Percentiles rank a stretch among this genome's conserved stretches.
Conservation (phyloP, 345 rosid genomes). For the Sonneratia alba region DNA sequence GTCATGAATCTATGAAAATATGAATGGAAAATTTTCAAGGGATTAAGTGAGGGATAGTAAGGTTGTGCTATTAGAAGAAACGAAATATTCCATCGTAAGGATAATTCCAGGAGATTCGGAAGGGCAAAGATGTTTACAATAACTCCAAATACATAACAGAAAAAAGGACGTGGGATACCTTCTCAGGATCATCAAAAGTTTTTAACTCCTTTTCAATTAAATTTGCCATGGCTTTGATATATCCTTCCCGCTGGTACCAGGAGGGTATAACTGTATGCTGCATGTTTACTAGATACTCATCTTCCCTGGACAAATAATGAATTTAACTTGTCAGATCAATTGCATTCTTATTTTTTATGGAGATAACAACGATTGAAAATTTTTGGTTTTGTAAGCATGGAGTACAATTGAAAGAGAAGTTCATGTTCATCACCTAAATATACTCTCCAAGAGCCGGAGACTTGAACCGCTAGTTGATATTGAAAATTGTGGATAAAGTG, state of each 20-base stretch:
- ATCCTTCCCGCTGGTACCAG: slow-evolving; percentile 99
- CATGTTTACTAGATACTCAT: slow-evolving; percentile 96
- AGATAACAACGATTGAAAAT: not conserved
- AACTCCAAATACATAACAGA: not conserved
- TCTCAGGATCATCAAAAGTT: slow-evolving; percentile 54
- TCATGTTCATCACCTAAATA: slow-evolving; percentile 56
- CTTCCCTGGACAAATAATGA: slow-evolving; percentile 53
- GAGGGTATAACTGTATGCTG: slow-evolving; percentile 98
- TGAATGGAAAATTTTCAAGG: not conserved
- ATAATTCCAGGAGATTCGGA: not conserved
- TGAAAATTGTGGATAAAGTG: slow-evolving; percentile 97
- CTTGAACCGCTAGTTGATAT: slow-evolving; percentile 99
- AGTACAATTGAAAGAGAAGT: not conserved
- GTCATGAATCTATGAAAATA: not conserved
- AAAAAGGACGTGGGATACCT: slow-evolving; percentile 33
- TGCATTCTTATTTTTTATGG: slow-evolving; percentile 1
- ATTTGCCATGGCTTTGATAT: slow-evolving; percentile 78
- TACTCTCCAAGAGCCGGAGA: slow-evolving; percentile 84
- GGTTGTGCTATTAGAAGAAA: not conserved
- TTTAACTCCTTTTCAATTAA: slow-evolving; percentile 65
- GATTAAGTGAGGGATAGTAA: not conserved
- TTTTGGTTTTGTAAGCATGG: not conserved
- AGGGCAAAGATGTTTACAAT: not conserved
- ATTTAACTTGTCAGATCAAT: slow-evolving; percentile 14
- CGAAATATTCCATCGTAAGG: not conserved